Base-by-base conservation (phyloP, 345 rosid species). In the Salix koriyanagi region DNA sequence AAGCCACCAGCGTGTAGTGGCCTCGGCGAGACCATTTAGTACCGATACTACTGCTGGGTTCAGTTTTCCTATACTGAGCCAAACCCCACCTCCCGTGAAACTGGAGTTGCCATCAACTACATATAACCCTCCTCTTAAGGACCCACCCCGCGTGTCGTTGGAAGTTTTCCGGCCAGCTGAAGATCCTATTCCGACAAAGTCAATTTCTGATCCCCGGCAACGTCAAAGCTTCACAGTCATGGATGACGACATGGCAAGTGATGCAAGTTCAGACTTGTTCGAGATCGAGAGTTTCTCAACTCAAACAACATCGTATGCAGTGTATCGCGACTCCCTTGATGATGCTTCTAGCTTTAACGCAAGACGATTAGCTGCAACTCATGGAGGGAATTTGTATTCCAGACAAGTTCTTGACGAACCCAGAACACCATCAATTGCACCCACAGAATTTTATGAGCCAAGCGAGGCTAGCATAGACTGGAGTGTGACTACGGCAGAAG, bases 201-300 rank as follows among this genome's bases (percentile, higher is more conserved):
- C 80, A 13, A 4, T 61, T 6, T 62, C 54, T 12, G 85, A 80
- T 9, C 25, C 21, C 68, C 76, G 70, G 30, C 65, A n/a, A 28
- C 76, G 82, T 4, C 83, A 67, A 37, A 79, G 82, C 41, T 85
- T 85, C 69, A 42, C 85, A 7, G 23, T 19, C 28, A 73, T 6
- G 0, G 91, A 87, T 19, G 97, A 93, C 48, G 98, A 91, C 64
- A 86, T 82, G 6, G 89, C 87, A 19, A 96, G 99, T 62, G 98
- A 96, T 71, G 91, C 97, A 2, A 93, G 99, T 83, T 96, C 99
- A 1, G 98, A 96, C 80, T 83, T 93, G 70, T 96, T 96, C 32
- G 99, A 96, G 89, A 93, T 96, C 1, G 99, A 96, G 85, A 96
- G 99, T 85, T 89, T 96, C 82, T 88, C 99, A 21, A 89, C 97